These are phyloP conservation scores for Aspergillus quadricinctus DNA, from an alignment of 2,329 filamentous ascomycete species.

Conservation along the genomic window DNA sequence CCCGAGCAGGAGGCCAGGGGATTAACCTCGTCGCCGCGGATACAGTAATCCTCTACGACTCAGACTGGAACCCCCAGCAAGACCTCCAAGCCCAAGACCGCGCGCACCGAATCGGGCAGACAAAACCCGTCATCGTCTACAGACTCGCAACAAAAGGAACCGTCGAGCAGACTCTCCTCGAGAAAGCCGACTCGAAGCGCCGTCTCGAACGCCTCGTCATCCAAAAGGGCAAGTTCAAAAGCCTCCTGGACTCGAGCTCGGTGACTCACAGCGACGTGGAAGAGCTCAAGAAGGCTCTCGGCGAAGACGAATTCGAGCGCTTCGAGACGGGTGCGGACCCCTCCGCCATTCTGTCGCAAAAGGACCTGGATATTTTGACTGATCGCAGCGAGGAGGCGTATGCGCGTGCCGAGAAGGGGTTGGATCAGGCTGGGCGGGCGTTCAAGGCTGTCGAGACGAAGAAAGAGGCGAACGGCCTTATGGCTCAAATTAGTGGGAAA, in stretches of 20 bases:
- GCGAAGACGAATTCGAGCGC: slow-evolving; percentile 68
- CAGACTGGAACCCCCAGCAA: slow-evolving; percentile 93
- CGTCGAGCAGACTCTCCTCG: slow-evolving; percentile 80
- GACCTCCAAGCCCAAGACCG: slow-evolving; percentile 96
- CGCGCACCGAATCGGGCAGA: slow-evolving; percentile 91
- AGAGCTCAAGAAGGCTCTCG: slow-evolving; percentile 59
- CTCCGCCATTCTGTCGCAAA: slow-evolving; percentile 65
- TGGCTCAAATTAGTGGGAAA: slow-evolving; percentile 23
- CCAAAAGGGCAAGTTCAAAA: slow-evolving; percentile 80
- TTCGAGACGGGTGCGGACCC: slow-evolving; percentile 54
- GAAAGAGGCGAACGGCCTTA: slow-evolving; percentile 40
- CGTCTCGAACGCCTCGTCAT: slow-evolving; percentile 93
- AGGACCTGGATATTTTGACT: slow-evolving; percentile 72
- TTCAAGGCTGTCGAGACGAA: slow-evolving; percentile 83
- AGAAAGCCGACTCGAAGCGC: slow-evolving; percentile 86
- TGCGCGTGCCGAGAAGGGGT: slow-evolving; percentile 69
- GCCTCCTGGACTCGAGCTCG: slow-evolving; percentile 55
- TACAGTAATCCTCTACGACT: slow-evolving; percentile 88
- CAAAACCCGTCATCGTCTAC: slow-evolving; percentile 85
- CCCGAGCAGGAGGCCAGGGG: slow-evolving; percentile 86
- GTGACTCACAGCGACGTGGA: slow-evolving; percentile 49
- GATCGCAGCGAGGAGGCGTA: slow-evolving; percentile 68
- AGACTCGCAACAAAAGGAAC: slow-evolving; percentile 89
- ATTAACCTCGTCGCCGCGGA: slow-evolving; percentile 92
- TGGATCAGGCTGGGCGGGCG: slow-evolving; percentile 52